Conservation (phyloP, 306 rosid genomes). For the Dicorynia guianensis region DNA sequence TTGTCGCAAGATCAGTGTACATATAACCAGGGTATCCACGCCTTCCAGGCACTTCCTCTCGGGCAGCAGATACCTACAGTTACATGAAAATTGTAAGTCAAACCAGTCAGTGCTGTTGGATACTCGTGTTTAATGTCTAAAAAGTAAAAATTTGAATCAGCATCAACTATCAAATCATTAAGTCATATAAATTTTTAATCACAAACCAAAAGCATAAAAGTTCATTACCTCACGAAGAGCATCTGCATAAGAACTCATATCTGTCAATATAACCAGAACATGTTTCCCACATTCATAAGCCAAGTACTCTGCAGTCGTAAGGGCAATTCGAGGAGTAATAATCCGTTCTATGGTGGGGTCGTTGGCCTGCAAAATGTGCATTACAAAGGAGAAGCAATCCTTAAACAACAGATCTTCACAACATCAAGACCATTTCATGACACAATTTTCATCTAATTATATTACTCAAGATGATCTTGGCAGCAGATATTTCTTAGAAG, state of each 20-base stretch:
- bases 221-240: slow-evolving; percentile 98
- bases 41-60: slow-evolving; percentile 99
- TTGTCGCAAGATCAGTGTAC: slow-evolving; percentile 99
- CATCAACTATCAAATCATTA: not conserved
- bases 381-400: not conserved
- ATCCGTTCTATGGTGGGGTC: slow-evolving; percentile 99
- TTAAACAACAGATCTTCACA: too few relatives aligned
- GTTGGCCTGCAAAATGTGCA: slow-evolving; percentile 75
- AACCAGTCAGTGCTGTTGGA: too few relatives aligned
- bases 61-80: slow-evolving; percentile 96
- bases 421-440: not conserved
- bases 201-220: not conserved
- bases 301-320: slow-evolving; percentile 98
- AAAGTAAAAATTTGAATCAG: slow-evolving; percentile 19
- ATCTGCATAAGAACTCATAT: slow-evolving; percentile 99
- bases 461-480: too few relatives aligned
- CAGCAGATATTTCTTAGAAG: too few relatives aligned
- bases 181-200: too few relatives aligned
- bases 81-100: too few relatives aligned
- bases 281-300: slow-evolving; percentile 99
- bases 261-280: slow-evolving; percentile 97
- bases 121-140: slow-evolving; percentile 19
- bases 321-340: slow-evolving; percentile 99
- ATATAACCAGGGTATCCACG: slow-evolving; percentile 99
- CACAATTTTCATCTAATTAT: not conserved